Conservation (phyloP, 225 moss, liverwort and hornwort genomes). For the Takakia lepidozioides region DNA sequence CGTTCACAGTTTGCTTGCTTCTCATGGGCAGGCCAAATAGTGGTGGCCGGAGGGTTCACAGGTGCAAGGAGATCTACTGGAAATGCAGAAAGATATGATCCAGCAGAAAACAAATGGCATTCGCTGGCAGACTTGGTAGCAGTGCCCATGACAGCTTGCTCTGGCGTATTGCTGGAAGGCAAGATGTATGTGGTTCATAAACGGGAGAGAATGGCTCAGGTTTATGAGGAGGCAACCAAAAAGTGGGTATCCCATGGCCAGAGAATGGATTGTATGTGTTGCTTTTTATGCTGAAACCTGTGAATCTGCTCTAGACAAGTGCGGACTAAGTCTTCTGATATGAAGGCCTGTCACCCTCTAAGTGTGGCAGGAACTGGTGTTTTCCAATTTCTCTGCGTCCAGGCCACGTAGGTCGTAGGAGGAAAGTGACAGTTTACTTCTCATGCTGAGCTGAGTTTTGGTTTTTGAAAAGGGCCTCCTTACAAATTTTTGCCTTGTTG, state of each 20-base stretch:
- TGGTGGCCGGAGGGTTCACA: constrained; percentile 83
- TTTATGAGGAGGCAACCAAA: constrained; percentile 56
- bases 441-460: too few relatives aligned
- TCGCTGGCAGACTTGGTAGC: constrained; percentile 45
- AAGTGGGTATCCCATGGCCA: constrained; percentile 19
- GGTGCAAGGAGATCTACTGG: constrained; percentile 42
- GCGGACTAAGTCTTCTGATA: too few relatives aligned
- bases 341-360: too few relatives aligned
- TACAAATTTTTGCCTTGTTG: neutral
- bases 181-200: constrained; percentile 80
- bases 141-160: constrained; percentile 46
- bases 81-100: constrained; percentile 56
- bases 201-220: constrained; percentile 53
- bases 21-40: constrained; percentile 46
- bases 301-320: too few relatives aligned
- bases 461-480: too few relatives aligned
- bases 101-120: constrained; percentile 55
- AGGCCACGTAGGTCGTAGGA: too few relatives aligned
- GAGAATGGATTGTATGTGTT: too few relatives aligned
- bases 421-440: too few relatives aligned
- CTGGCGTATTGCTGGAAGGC: constrained; percentile 66
- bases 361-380: too few relatives aligned
- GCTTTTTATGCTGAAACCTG: too few relatives aligned
- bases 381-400: too few relatives aligned
- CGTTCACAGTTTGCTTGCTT: constrained; percentile 87